phyloP scores from a whole-genome alignment of 331 rosid genomes.

The Rosa hybrid region DNA sequence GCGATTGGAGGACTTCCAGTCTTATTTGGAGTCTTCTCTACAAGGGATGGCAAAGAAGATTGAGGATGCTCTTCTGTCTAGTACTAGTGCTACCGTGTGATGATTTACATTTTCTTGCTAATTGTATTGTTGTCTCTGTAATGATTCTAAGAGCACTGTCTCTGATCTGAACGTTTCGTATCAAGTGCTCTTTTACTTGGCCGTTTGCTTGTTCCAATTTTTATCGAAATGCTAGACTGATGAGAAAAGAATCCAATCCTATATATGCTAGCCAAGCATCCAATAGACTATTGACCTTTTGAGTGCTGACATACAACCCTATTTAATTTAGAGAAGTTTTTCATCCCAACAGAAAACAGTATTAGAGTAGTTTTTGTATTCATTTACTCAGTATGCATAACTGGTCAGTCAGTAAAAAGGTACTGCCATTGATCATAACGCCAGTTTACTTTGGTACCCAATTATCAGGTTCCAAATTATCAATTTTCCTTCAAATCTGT shows the following conservation, averaged over 20 bases:
- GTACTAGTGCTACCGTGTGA: constrained; percentile 7
- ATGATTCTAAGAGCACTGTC: background rate
- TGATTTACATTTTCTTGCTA: background rate
- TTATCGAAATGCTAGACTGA: background rate
- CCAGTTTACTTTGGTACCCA: no score
- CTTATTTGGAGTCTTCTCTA: constrained; percentile 23
- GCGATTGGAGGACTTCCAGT: constrained; percentile 31
- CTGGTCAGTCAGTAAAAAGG: no score
- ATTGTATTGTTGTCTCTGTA: background rate
- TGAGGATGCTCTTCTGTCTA: constrained; percentile 9
- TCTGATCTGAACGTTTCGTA: background rate
- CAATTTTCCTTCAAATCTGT: no score
- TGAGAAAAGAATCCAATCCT: background rate
- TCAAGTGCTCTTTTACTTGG: background rate
- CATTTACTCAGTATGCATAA: no score
- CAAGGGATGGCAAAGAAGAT: constrained; percentile 45
- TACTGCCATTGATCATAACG: no score
- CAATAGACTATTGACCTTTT: background rate
- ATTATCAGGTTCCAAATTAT: no score
- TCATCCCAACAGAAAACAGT: no score
- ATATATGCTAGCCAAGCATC: background rate
- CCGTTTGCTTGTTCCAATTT: no score
- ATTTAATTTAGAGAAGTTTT: no score
- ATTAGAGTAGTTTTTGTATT: background rate
- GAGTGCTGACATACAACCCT: no score